These are phyloP conservation scores for Rhodosporidiobolus sp. DNA, from an alignment of 768 basidiomycete genomes.

Conservation along the genomic window DNA sequence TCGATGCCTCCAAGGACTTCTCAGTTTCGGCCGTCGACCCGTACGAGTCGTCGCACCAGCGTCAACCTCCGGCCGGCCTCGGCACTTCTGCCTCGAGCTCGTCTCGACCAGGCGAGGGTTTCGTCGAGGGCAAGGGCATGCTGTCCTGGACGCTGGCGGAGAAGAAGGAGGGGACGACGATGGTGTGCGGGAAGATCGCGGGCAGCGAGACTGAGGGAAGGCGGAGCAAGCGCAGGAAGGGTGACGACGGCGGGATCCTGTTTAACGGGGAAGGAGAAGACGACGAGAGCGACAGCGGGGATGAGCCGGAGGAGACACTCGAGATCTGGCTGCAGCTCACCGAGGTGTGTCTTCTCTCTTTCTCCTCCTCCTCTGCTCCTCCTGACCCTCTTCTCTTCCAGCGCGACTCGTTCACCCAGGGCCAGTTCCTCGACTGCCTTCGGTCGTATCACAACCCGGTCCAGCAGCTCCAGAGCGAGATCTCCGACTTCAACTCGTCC, in stretches of 20 bases:
- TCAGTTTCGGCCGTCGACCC: conserved; percentile 38
- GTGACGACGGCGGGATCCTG: background rate
- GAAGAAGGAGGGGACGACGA: conserved; percentile 38
- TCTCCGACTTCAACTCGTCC: conserved; percentile 25
- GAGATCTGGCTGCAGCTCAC: conserved; percentile 37
- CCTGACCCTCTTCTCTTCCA: background rate
- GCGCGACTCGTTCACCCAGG: conserved; percentile 39
- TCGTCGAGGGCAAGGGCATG: conserved; percentile 43
- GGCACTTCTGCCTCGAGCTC: background rate
- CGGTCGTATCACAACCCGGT: conserved; percentile 37
- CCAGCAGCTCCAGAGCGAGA: conserved; percentile 20
- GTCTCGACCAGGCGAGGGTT: background rate
- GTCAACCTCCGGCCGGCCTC: background rate
- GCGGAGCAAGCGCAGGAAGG: conserved; percentile 23
- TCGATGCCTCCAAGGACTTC: conserved; percentile 37
- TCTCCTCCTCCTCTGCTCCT: background rate
- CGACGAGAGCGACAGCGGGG: conserved; percentile 24
- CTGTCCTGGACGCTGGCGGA: conserved; percentile 40
- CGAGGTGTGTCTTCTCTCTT: conserved; percentile 25
- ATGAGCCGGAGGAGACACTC: conserved; percentile 36
- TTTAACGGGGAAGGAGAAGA: conserved; percentile 6
- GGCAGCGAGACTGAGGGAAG: background rate
- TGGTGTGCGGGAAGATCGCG: conserved; percentile 26
- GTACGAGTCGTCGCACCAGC: conserved; percentile 31
- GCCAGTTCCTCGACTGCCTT: conserved; percentile 35